Conservation (phyloP, 2,329 filamentous ascomycete genomes). For the Trichothecium roseum region DNA sequence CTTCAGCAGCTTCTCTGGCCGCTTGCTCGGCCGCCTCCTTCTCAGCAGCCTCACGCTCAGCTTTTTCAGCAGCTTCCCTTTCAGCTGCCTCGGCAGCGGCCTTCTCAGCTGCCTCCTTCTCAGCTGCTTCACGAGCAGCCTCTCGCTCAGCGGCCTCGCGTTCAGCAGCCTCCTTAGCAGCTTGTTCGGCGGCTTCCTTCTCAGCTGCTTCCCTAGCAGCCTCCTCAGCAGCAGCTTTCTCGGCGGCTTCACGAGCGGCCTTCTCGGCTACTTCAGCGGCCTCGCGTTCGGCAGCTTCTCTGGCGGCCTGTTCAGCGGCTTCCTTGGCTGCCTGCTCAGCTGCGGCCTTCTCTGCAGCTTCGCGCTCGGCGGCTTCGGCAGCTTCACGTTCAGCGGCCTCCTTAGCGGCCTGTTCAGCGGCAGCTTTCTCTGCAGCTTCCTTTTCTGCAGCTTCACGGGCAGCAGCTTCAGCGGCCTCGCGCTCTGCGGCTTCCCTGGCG, state of each 20-base stretch:
- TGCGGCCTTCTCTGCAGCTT: slow-evolving; percentile 1
- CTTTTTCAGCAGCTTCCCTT: neutral
- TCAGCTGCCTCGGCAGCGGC: neutral
- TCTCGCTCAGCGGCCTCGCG: neutral
- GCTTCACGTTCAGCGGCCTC: slow-evolving; percentile 10
- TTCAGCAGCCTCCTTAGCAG: neutral
- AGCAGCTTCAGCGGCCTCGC: neutral
- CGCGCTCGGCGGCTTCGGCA: slow-evolving; percentile 5
- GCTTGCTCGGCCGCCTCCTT: neutral
- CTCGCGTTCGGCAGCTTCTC: slow-evolving; percentile 8
- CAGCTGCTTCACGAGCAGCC: neutral
- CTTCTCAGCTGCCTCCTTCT: neutral
- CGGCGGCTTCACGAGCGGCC: neutral
- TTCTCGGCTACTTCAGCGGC: neutral
- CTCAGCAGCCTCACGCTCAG: slow-evolving; percentile 3
- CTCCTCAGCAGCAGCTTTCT: neutral
- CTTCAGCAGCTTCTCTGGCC: slow-evolving; percentile 1
- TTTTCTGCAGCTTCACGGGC: slow-evolving; percentile 1
- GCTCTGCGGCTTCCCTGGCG: no score
- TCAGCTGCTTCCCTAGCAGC: neutral
- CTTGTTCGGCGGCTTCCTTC: neutral
- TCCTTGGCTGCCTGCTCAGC: slow-evolving; percentile 2
- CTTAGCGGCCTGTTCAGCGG: slow-evolving; percentile 5
- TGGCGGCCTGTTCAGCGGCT: slow-evolving; percentile 2
- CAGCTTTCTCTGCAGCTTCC: slow-evolving; percentile 2